Evolutionary conservation across 108 stramenopile genomes (phyloP).

Genomic region (Fistulifera pelliculosa): DNA sequence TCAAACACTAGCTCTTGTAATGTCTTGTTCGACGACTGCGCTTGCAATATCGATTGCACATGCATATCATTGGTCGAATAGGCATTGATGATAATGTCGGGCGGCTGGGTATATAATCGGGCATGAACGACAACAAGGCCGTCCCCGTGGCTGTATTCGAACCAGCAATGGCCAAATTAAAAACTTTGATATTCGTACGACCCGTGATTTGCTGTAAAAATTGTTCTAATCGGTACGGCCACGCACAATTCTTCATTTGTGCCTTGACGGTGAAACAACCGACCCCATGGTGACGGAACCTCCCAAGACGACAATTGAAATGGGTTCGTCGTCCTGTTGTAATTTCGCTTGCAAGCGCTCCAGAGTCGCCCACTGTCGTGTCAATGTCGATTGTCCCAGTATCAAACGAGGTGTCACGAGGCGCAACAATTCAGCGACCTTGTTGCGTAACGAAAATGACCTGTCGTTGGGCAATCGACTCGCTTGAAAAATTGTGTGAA

Average conservation of each 20-base stretch:
- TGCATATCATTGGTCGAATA: conserved; percentile 84
- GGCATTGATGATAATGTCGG: conserved; percentile 70
- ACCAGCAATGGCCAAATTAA: conserved; percentile 58
- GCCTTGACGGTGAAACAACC: conserved; percentile 30
- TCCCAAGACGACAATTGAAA: conserved; percentile 63
- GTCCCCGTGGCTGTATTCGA: conserved; percentile 61
- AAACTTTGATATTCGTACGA: conserved; percentile 30
- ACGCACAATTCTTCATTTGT: conserved; percentile 36
- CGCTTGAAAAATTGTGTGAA: conserved; percentile 15
- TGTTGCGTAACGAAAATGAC: conserved; percentile 20
- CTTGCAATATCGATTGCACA: conserved; percentile 31
- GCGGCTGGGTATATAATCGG: conserved; percentile 49
- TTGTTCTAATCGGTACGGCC: conserved; percentile 44
- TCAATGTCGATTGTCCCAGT: conserved; percentile 16
- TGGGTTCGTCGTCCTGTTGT: background rate
- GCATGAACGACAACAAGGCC: conserved; percentile 50
- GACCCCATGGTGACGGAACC: conserved; percentile 68
- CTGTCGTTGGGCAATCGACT: conserved; percentile 18
- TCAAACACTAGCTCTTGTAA: conserved; percentile 46
- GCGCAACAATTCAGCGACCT: conserved; percentile 23
- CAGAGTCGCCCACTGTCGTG: conserved; percentile 19
- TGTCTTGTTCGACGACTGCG: conserved; percentile 30
- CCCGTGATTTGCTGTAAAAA: conserved; percentile 20
- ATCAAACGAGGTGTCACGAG: conserved; percentile 26
- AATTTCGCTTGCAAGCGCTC: conserved; percentile 7